Conservation (phyloP, 78 protist genomes). For the Speleostelium caveatum region DNA sequence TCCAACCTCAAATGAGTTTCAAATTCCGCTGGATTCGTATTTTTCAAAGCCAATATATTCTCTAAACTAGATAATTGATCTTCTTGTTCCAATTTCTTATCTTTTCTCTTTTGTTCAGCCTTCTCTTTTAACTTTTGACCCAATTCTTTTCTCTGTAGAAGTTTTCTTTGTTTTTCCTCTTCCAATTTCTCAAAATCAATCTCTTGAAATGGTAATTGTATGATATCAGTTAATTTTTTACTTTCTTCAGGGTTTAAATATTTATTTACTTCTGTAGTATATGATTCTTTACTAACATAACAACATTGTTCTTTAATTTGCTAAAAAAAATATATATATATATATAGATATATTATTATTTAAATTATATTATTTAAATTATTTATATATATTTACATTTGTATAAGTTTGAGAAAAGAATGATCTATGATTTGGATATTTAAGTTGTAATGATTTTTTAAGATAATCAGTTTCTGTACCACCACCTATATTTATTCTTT, state of each 20-base stretch:
- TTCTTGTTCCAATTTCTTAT: slow-evolving; percentile 38
- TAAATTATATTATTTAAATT: neutral
- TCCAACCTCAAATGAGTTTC: slow-evolving; percentile 4
- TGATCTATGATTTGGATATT: slow-evolving; percentile 80
- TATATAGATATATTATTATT: neutral
- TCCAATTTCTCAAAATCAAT: slow-evolving; percentile 53
- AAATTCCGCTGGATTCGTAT: slow-evolving; percentile 1
- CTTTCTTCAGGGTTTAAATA: neutral
- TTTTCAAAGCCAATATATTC: slow-evolving; percentile 5
- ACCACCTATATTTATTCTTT: slow-evolving; percentile 73
- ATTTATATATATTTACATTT: slow-evolving; percentile 23
- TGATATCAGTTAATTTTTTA: slow-evolving; percentile 11
- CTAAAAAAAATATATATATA: neutral
- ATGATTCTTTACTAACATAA: slow-evolving; percentile 5
- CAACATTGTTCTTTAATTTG: slow-evolving; percentile 61
- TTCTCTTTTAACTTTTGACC: slow-evolving; percentile 50
- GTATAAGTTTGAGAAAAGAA: slow-evolving; percentile 50
- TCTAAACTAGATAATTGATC: slow-evolving; percentile 17
- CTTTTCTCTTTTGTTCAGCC: slow-evolving; percentile 63
- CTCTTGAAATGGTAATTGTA: slow-evolving; percentile 67
- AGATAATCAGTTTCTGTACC: slow-evolving; percentile 53
- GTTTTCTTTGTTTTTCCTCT: slow-evolving; percentile 59
- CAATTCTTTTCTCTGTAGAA: slow-evolving; percentile 41
- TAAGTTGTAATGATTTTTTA: slow-evolving; percentile 44
- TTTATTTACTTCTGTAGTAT: slow-evolving; percentile 25